Evolutionary conservation across 352 stramenopile genomes (phyloP), one percentile per base, ranked within the genome.

Genomic region (Phytophthora citrophthora): DNA sequence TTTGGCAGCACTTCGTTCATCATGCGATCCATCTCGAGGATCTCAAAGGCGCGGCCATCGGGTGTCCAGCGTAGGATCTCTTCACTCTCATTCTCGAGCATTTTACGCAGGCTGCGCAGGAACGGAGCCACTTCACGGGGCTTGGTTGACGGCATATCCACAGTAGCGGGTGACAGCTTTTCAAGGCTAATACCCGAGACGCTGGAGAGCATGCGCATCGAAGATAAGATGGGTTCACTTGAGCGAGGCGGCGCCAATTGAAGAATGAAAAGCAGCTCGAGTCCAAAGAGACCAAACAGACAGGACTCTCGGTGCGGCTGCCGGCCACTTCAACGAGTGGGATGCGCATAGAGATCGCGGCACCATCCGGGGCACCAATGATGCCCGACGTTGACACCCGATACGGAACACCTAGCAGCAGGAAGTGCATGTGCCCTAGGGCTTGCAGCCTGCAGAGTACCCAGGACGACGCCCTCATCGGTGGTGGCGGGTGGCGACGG

Each of bases 11-110:
- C 74, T 13, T 76, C 36, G 23, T 75, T 27, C 67, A 81, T 83
- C 69, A 96, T 86, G 20, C 49, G 60, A 24, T 77, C 77, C 62
- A 89, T 82, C 65, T 95, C 76, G 57, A 85, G 83, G 68, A 97
- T 95, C 54, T 91, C 74, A 38, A 97, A 97, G 11, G 87, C 86
- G 61, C 87, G 43, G 64, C 83, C 83, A 49, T 87, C 58, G 27
- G 62, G 40, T n/a, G 76, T 82, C 79, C 79, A 89, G 40, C 68
- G 64, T 15, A 88, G 43, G 31, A 88, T 73, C 36, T 70, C 59
- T 16, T 65, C 41, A 57, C 61, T 80, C 68, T 90, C 81, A 4
- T 64, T 61, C 12, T 85, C 71, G 16, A 90, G 75, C 74, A 88
- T 88, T 31, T 77, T 67, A 58, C 75, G 70, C 20, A 87, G 59